These are phyloP conservation scores for Citrus maxima DNA, from an alignment of 345 rosid species.

Conservation along the genomic window DNA sequence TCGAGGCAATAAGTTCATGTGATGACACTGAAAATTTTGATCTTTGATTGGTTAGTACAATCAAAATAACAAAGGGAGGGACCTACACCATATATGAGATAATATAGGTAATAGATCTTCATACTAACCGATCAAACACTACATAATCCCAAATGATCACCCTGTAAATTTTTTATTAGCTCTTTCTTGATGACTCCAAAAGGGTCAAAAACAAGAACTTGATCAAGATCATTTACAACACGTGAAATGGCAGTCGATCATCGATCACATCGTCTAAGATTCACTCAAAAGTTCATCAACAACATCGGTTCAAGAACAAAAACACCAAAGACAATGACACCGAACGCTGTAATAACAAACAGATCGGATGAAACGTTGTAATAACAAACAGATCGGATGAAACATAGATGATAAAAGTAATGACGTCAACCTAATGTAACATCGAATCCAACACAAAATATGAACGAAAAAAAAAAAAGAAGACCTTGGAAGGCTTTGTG, in stretches of 20 bases:
- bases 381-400: not conserved
- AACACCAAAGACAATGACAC: not conserved
- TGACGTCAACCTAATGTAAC: not conserved
- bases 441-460: not conserved
- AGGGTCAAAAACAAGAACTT: not conserved
- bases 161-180: not conserved
- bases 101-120: not conserved
- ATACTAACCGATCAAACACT: not conserved
- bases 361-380: not conserved
- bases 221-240: not conserved
- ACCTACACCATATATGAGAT: too few species aligned
- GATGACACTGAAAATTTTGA: not conserved
- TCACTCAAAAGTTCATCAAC: not conserved
- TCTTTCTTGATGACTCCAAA: not conserved
- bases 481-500: constrained; percentile 77
- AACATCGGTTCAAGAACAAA: not conserved
- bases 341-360: not conserved
- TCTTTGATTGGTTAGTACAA: not conserved
- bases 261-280: not conserved
- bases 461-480: not conserved
- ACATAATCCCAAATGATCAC: not conserved
- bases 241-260: not conserved
- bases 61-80: too few species aligned
- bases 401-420: not conserved
- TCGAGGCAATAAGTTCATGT: too few species aligned